Evolutionary conservation across 2,329 filamentous ascomycete genomes (phyloP).

Genomic region (Microdochium bolleyi): DNA sequence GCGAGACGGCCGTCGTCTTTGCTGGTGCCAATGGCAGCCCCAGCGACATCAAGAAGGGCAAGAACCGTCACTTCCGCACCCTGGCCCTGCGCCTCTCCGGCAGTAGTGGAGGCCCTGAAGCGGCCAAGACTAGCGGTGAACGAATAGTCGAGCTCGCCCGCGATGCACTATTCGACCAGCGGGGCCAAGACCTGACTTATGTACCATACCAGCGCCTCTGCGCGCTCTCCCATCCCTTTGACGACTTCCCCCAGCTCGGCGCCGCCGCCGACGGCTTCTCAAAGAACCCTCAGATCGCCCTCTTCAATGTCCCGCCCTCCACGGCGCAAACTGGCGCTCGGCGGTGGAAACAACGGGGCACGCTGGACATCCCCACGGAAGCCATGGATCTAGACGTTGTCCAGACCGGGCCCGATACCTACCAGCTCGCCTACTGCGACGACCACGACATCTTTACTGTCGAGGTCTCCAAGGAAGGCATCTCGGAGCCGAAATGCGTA

Average conservation of each 20-base stretch:
- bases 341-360: constrained; percentile 39
- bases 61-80: constrained; percentile 77
- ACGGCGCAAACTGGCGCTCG: constrained; percentile 35
- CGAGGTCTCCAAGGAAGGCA: constrained; percentile 32
- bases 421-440: constrained; percentile 71
- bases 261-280: constrained; percentile 74
- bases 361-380: constrained; percentile 43
- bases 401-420: constrained; percentile 53
- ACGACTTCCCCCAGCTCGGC: constrained; percentile 56
- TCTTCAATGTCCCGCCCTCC: constrained; percentile 62
- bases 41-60: constrained; percentile 62
- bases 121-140: constrained; percentile 26
- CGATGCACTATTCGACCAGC: constrained; percentile 41
- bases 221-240: constrained; percentile 42
- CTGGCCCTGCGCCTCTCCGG: constrained; percentile 47
- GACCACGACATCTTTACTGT: constrained; percentile 66
- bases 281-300: constrained; percentile 66
- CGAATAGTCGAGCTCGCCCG: constrained; percentile 40
- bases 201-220: constrained; percentile 52
- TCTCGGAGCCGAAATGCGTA: constrained; percentile 40
- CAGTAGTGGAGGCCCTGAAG: constrained; percentile 12
- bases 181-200: constrained; percentile 29
- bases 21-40: constrained; percentile 81
- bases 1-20: constrained; percentile 49
- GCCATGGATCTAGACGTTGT: constrained; percentile 65